These are phyloP conservation scores for Phaeoacremonium minimum DNA, from an alignment of 2,329 filamentous ascomycete genomes.

Conservation along the genomic window DNA sequence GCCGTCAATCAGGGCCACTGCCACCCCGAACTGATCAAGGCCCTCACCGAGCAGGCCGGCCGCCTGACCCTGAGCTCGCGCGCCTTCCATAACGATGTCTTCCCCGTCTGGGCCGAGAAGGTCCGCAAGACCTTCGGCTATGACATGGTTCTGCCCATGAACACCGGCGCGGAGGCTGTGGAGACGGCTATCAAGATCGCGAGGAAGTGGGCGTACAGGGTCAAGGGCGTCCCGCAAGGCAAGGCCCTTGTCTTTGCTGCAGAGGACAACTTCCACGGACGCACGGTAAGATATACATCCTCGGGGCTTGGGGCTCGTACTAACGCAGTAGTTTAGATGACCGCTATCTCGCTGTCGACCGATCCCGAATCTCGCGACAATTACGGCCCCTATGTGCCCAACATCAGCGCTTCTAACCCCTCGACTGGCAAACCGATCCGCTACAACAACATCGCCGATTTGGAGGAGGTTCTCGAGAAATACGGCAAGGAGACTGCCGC, in stretches of 20 bases:
- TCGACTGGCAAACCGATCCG: constrained; percentile 72
- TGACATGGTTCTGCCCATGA: constrained; percentile 98
- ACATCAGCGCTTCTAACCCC: constrained; percentile 74
- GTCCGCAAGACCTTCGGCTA: constrained; percentile 86
- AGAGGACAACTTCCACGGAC: constrained; percentile 91
- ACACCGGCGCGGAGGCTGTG: constrained; percentile 93
- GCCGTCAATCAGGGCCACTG: constrained; percentile 98
- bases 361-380: constrained; percentile 95
- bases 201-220: constrained; percentile 96
- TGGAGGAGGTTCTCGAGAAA: constrained; percentile 73
- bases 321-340: constrained; percentile 55
- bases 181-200: constrained; percentile 96
- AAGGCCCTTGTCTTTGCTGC: constrained; percentile 83
- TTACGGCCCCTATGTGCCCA: constrained; percentile 93
- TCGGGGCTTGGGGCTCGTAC: constrained; percentile 10
- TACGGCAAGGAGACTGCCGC: constrained; percentile 85
- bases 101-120: constrained; percentile 92
- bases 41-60: constrained; percentile 82
- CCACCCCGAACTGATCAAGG: constrained; percentile 91
- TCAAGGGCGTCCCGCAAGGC: constrained; percentile 81
- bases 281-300: constrained; percentile 63
- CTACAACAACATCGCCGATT: constrained; percentile 80
- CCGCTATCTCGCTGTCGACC: constrained; percentile 89
- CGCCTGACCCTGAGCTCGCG: constrained; percentile 88
- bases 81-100: constrained; percentile 98